These are phyloP conservation scores for Aspergillus glaucus DNA, from an alignment of 2,329 filamentous ascomycete genomes.

Conservation along the genomic window DNA sequence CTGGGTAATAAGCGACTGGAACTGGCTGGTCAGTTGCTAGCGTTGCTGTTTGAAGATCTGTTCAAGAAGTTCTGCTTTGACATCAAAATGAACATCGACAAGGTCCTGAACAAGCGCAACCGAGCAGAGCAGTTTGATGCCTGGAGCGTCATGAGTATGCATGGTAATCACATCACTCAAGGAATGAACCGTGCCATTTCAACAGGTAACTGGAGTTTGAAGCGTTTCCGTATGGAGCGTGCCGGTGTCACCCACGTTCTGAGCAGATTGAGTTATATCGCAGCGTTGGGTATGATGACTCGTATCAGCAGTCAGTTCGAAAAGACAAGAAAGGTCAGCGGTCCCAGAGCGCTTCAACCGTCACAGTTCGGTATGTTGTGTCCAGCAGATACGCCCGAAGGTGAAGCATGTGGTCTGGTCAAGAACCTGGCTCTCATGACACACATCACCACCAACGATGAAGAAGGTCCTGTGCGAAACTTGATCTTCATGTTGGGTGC, in stretches of 20 bases:
- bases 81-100: conserved; percentile 90
- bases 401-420: conserved; percentile 93
- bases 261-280: conserved; percentile 92
- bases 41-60: conserved; percentile 90
- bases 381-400: conserved; percentile 94
- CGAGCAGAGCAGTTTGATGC: conserved; percentile 84
- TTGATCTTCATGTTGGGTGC: conserved; percentile 82
- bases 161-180: conserved; percentile 79
- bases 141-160: conserved; percentile 72
- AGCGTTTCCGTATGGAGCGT: conserved; percentile 97
- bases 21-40: conserved; percentile 86
- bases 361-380: conserved; percentile 99
- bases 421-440: conserved; percentile 99
- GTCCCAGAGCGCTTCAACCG: conserved; percentile 89
- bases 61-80: conserved; percentile 93
- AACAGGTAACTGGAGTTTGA: conserved; percentile 95
- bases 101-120: conserved; percentile 89
- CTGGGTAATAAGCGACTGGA: conserved; percentile 96
- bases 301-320: conserved; percentile 97
- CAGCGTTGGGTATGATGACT: conserved; percentile 98
- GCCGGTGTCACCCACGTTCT: conserved; percentile 95
- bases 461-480: conserved; percentile 81
- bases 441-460: conserved; percentile 94
- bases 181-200: conserved; percentile 95
- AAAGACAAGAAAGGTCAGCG: conserved; percentile 94